Evolutionary conservation across 345 rosid genomes (phyloP).

Genomic region (Microcos paniculata): DNA sequence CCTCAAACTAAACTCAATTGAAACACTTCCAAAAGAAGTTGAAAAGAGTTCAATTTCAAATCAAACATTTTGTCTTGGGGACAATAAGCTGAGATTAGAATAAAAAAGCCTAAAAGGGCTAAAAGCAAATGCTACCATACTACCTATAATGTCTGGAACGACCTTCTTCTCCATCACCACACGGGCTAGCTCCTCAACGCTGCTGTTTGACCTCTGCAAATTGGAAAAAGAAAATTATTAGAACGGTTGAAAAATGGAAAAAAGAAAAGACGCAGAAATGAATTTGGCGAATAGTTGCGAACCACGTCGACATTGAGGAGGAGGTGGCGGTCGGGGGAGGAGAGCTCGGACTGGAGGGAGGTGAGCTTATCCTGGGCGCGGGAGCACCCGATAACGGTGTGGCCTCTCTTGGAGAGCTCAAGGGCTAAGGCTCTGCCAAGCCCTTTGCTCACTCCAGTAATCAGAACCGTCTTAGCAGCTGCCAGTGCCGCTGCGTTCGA

Average conservation of each 20-base stretch:
- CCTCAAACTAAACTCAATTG: background rate
- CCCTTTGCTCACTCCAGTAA: slow-evolving; percentile 91
- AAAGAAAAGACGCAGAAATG: background rate
- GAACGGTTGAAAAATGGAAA: too few species aligned
- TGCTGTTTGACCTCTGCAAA: slow-evolving; percentile 62
- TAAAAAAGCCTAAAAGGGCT: background rate
- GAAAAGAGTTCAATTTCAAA: background rate
- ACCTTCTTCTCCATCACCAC: slow-evolving; percentile 76
- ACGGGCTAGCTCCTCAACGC: slow-evolving; percentile 75
- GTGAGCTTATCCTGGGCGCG: slow-evolving; percentile 76
- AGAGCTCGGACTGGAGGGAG: slow-evolving; percentile 62
- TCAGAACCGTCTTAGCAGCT: slow-evolving; percentile 48
- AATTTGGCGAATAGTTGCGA: background rate
- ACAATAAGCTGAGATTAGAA: background rate
- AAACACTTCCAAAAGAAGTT: background rate
- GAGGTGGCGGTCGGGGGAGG: slow-evolving; percentile 57
- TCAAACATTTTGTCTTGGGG: background rate
- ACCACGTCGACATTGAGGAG: slow-evolving; percentile 81
- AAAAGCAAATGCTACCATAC: background rate
- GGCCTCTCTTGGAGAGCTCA: slow-evolving; percentile 87
- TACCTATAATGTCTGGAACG: slow-evolving; percentile 87
- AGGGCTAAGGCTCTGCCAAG: slow-evolving; percentile 85
- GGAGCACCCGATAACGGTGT: slow-evolving; percentile 85
- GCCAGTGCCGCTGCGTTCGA: slow-evolving; percentile 29
- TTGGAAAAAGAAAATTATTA: background rate